Evolutionary conservation across 192 early-diverging fungal species (phyloP), one percentile per base, ranked within the genome.

Genomic region (Coemansia sp.): DNA sequence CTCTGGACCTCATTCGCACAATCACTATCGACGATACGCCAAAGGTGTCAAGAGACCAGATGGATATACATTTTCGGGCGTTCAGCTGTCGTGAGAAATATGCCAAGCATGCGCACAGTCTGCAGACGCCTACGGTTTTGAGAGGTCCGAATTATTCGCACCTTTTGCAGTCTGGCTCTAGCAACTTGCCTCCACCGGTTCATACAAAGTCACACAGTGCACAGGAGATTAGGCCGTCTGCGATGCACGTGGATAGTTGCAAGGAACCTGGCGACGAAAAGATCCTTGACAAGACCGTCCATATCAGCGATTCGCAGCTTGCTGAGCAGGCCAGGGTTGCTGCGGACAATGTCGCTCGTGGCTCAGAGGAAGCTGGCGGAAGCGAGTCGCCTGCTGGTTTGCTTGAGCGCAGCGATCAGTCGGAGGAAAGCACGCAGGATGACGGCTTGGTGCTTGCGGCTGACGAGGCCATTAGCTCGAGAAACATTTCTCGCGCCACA

Each of bases 21-120:
- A 82, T 82, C 49, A 82, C 80, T 10, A 82, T 82, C 22, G 80
- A 82, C 56, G 80, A 82, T 4, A 74, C 64, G 4, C 80, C 80
- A 5, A 73, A 72, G 56, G 66, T 77, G 0, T 49, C 64, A 0
- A 48, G 75, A 11, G 67, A 82, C 49, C 66, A 82, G 38, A 82
- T 82, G 72, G 80, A 82, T 56, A 74, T 82, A n/a, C 80, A 82
- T 40, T 72, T 75, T 42, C 69, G 67, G 45, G 57, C 72, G 11
- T 57, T 25, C 3, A 58, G 61, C 34, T 59, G 63, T 12, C 69
- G 67, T 18, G 34, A 30, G 18, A 72, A 80, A 45, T 72, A 69
- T 67, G 60, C 56, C 25, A 68, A 74, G 62, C 72, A 80, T 32
- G 60, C 68, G 20, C 73, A 72, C 45, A 71, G 52, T 49, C 51